A percentile compares a stretch with the other conserved stretches of the same genome.
These are phyloP conservation scores for Begonia fuchsioides DNA, from an alignment of 306 rosid species.

Conservation along the genomic window DNA sequence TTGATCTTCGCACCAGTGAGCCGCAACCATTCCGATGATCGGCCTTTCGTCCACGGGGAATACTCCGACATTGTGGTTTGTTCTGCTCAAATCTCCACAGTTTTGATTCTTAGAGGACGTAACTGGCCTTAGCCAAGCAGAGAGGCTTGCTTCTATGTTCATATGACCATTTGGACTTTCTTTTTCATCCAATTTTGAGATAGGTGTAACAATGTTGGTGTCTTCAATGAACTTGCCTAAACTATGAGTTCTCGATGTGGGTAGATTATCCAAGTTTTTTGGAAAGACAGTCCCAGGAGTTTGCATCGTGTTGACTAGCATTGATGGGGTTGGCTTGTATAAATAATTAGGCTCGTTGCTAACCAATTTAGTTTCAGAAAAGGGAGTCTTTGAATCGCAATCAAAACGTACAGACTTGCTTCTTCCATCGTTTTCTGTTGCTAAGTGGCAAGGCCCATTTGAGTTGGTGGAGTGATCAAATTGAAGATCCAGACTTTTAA, in stretches of 20 bases:
- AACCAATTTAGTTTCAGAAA: constrained; percentile 6
- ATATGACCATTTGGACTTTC: constrained; percentile 20
- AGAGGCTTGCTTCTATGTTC: constrained; percentile 46
- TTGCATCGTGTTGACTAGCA: too few relatives aligned
- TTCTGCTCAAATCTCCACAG: constrained; percentile 15
- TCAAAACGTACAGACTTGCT: constrained; percentile 71
- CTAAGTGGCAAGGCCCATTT: constrained; percentile 23
- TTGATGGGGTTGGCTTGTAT: too few relatives aligned
- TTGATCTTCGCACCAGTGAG: constrained; percentile 59
- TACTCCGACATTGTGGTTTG: constrained; percentile 21
- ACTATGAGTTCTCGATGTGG: too few relatives aligned
- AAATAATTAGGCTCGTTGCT: too few relatives aligned
- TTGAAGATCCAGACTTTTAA: too few relatives aligned
- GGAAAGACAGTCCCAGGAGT: too few relatives aligned
- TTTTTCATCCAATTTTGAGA: constrained; percentile 16
- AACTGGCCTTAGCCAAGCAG: constrained; percentile 54
- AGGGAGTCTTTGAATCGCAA: constrained; percentile 30
- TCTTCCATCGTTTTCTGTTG: constrained; percentile 23
- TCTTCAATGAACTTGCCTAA: too few relatives aligned
- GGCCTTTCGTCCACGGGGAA: constrained; percentile 49
- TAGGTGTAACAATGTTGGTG: constrained; percentile 26
- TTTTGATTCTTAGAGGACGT: constrained; percentile 10
- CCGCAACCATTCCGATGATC: constrained; percentile 58
- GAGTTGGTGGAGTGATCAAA: neutral
- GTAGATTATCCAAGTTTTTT: too few relatives aligned